phyloP scores from a whole-genome alignment of 306 rosid species.

The Oemleria cerasiformis region DNA sequence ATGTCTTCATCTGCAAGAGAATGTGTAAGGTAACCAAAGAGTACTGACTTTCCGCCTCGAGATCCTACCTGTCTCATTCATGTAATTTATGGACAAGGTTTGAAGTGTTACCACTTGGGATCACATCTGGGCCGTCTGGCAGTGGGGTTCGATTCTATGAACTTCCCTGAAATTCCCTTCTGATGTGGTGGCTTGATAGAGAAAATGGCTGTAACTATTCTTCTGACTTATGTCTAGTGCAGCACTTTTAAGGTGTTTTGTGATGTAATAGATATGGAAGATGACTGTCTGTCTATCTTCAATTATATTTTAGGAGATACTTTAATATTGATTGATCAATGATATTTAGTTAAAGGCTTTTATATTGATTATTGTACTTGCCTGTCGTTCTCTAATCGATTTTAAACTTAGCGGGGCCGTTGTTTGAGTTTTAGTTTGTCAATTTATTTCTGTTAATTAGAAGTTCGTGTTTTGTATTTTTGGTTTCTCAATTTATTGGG shows the following conservation, averaged over 20 bases:
- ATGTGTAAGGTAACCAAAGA: conserved; percentile 26
- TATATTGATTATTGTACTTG: no score
- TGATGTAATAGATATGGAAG: conserved; percentile 1
- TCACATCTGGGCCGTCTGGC: neutral
- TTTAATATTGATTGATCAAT: no score
- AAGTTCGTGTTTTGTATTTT: no score
- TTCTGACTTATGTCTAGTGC: neutral
- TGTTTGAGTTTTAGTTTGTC: no score
- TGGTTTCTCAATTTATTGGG: no score
- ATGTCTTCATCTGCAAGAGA: conserved; percentile 70
- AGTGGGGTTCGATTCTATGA: neutral
- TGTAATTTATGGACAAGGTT: neutral
- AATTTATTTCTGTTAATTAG: no score
- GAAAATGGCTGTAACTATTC: conserved; percentile 3
- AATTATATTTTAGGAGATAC: no score
- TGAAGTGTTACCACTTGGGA: neutral
- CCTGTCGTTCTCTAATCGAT: no score
- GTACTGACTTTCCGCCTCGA: neutral
- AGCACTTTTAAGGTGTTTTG: neutral
- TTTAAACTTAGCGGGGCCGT: no score
- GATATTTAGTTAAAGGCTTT: no score
- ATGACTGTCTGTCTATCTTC: no score
- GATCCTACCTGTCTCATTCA: neutral
- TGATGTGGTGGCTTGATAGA: neutral
- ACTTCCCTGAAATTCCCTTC: neutral